Evolutionary conservation across 805 yeast genomes (phyloP).

Genomic region (Candida palmyrensis): DNA sequence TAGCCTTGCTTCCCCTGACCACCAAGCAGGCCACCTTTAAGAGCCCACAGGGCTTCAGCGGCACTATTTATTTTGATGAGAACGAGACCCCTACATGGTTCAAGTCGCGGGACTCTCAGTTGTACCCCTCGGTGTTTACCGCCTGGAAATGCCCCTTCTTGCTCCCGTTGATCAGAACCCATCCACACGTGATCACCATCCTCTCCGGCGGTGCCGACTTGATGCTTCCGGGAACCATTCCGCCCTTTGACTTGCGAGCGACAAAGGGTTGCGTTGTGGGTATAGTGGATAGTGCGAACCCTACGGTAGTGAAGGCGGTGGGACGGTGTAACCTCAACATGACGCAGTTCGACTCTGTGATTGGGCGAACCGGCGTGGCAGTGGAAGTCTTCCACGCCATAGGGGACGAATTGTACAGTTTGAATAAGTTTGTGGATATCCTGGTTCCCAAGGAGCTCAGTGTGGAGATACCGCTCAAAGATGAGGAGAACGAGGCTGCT

Average conservation of each 20-base stretch:
- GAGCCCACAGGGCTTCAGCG: slow-evolving; percentile 46
- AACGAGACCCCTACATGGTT: slow-evolving; percentile 72
- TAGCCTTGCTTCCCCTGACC: slow-evolving; percentile 43
- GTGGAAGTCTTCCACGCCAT: slow-evolving; percentile 64
- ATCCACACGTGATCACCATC: slow-evolving; percentile 64
- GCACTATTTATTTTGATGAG: slow-evolving; percentile 61
- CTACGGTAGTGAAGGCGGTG: slow-evolving; percentile 64
- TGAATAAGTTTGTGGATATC: slow-evolving; percentile 43
- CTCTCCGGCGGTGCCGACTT: slow-evolving; percentile 76
- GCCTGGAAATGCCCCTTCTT: slow-evolving; percentile 66
- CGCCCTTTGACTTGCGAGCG: slow-evolving; percentile 51
- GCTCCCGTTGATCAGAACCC: slow-evolving; percentile 67
- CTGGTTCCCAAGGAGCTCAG: slow-evolving; percentile 21
- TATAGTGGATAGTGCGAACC: slow-evolving; percentile 55
- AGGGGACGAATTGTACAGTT: slow-evolving; percentile 57
- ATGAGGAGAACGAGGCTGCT: slow-evolving; percentile 16
- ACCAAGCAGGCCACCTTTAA: slow-evolving; percentile 62
- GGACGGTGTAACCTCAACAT: slow-evolving; percentile 57
- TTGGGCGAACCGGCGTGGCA: slow-evolving; percentile 74
- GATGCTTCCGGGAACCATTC: slow-evolving; percentile 68
- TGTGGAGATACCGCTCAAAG: slow-evolving; percentile 35
- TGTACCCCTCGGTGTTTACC: slow-evolving; percentile 69
- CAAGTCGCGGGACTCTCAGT: slow-evolving; percentile 46
- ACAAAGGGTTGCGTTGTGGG: slow-evolving; percentile 62
- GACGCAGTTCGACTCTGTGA: slow-evolving; percentile 36